These are phyloP conservation scores for Lodderomyces theae DNA, from an alignment of 1,139 yeast species.

Conservation along the genomic window DNA sequence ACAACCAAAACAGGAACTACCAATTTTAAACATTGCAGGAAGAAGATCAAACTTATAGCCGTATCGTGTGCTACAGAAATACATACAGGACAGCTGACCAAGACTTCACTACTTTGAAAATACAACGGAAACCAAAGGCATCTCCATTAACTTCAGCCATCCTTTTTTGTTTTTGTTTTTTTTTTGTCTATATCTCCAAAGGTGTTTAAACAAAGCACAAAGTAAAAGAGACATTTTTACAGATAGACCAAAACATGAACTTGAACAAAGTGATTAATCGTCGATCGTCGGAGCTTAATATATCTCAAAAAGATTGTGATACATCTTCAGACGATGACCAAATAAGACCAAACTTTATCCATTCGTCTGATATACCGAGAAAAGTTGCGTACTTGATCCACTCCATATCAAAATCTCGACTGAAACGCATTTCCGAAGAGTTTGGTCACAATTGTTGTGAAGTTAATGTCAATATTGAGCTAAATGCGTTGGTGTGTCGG, in stretches of 20 bases:
- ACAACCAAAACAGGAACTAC: neutral
- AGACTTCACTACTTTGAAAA: too few species aligned
- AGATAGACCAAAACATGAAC: neutral
- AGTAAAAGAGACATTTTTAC: neutral
- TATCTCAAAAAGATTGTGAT: too few species aligned
- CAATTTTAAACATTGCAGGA: too few species aligned
- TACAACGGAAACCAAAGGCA: too few species aligned
- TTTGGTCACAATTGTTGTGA: neutral
- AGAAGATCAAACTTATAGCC: too few species aligned
- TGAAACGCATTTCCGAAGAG: neutral
- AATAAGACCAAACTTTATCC: conserved; percentile 40
- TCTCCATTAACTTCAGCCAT: too few species aligned
- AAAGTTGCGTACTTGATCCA: conserved; percentile 17
- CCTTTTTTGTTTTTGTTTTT: too few species aligned
- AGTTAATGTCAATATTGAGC: conserved; percentile 34
- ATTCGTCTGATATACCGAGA: conserved; percentile 36
- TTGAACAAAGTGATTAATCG: neutral
- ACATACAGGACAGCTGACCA: too few species aligned
- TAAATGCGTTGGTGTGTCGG: conserved; percentile 35
- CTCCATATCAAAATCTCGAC: conserved; percentile 1
- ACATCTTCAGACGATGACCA: neutral
- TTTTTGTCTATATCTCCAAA: too few species aligned
- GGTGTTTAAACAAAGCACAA: neutral
- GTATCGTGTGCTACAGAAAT: too few species aligned
- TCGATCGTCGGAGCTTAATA: neutral